Conservation (phyloP, 2,329 filamentous ascomycete species). For the Phyllosticta citribraziliensis region DNA sequence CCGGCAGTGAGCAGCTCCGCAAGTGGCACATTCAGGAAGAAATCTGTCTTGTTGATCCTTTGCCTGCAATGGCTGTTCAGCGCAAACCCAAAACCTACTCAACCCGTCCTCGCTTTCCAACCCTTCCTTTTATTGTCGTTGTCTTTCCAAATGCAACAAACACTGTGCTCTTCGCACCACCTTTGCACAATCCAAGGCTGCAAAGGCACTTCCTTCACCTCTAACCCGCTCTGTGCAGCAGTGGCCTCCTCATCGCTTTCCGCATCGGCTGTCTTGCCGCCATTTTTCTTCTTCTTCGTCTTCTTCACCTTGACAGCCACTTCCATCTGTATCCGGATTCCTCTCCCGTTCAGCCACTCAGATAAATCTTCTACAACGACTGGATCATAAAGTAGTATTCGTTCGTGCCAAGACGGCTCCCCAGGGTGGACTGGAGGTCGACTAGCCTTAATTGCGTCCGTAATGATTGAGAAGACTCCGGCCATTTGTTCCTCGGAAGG, state of each 20-base stretch:
- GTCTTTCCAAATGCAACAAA: constrained; percentile 62
- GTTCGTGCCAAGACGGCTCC: constrained; percentile 69
- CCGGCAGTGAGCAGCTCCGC: background rate
- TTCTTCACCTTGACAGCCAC: constrained; percentile 26
- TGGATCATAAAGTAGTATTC: constrained; percentile 88
- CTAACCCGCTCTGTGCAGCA: constrained; percentile 14
- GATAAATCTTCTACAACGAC: constrained; percentile 81
- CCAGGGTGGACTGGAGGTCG: constrained; percentile 30
- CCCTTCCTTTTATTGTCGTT: constrained; percentile 33
- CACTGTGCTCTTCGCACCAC: constrained; percentile 78
- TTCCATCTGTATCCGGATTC: constrained; percentile 40
- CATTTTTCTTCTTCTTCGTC: background rate
- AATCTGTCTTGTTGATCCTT: background rate
- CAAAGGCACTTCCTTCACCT: constrained; percentile 19
- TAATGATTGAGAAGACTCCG: constrained; percentile 38
- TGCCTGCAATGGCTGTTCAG: background rate
- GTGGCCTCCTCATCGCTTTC: constrained; percentile 31
- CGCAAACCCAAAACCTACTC: background rate
- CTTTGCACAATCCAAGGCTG: constrained; percentile 56
- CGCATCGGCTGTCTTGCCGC: constrained; percentile 42
- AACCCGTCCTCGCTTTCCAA: background rate
- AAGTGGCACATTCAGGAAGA: background rate
- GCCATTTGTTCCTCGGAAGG: background rate
- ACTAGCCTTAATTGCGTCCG: constrained; percentile 36
- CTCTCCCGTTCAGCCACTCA: constrained; percentile 59